phyloP scores from a whole-genome alignment of 2,329 filamentous ascomycete species.

The Albophoma yamanashiensis region DNA sequence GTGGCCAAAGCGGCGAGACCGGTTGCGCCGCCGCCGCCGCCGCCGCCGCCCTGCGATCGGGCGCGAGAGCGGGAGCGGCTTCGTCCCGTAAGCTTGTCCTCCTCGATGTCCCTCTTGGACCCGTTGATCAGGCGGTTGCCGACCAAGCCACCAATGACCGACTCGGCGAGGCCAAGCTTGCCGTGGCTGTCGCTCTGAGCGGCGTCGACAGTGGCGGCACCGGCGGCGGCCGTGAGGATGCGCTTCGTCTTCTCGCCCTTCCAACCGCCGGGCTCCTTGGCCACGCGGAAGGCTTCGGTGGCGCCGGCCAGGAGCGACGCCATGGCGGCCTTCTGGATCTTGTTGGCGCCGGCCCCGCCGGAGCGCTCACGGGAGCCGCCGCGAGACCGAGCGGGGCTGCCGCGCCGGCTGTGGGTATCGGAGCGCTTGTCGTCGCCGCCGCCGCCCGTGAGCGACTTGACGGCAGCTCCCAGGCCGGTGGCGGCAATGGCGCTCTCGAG shows the following conservation, averaged over 20 bases:
- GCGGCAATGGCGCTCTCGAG: conserved; percentile 52
- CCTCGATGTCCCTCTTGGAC: conserved; percentile 54
- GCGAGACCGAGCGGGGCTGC: conserved; percentile 31
- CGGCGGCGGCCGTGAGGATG: conserved; percentile 74
- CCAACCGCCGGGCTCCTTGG: conserved; percentile 84
- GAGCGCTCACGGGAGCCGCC: conserved; percentile 44
- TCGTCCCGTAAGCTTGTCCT: conserved; percentile 46
- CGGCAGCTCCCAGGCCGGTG: conserved; percentile 50
- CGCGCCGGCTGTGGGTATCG: conserved; percentile 37
- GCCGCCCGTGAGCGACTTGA: conserved; percentile 45
- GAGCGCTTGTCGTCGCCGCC: conserved; percentile 29
- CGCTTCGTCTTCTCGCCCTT: conserved; percentile 86
- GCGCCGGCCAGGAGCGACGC: conserved; percentile 84
- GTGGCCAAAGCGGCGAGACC: conserved; percentile 54
- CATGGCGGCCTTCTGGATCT: conserved; percentile 79
- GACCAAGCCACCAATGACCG: conserved; percentile 79
- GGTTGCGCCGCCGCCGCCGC: conserved; percentile 31
- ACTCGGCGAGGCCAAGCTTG: conserved; percentile 76
- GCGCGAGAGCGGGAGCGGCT: conserved; percentile 61
- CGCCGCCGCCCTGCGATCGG: conserved; percentile 39
- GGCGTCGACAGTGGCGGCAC: conserved; percentile 78
- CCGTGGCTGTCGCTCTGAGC: conserved; percentile 63
- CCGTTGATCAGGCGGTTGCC: conserved; percentile 82
- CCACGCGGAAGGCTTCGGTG: conserved; percentile 81
- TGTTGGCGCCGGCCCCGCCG: conserved; percentile 37